These are phyloP conservation scores for barley (Hordeum vulgare) DNA, from an alignment of 176 grass and related monocot genomes.

Conservation along the genomic window DNA sequence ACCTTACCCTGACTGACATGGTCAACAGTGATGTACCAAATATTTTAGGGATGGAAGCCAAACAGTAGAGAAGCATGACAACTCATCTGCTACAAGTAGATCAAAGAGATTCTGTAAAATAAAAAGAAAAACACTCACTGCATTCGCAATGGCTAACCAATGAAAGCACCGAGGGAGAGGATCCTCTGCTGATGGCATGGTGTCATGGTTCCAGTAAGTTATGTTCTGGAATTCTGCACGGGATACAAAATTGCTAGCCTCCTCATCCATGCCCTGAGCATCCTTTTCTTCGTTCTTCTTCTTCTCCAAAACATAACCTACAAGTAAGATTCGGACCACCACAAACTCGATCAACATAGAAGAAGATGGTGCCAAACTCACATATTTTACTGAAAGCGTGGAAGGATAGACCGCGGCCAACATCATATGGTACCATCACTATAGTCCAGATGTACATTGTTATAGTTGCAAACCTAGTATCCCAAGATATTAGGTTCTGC, in stretches of 20 bases:
- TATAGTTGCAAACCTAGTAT: not conserved
- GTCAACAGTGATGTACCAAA: no score
- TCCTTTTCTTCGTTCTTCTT: slow-evolving; percentile 35
- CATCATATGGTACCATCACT: not conserved
- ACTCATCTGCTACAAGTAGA: not conserved
- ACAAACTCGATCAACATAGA: not conserved
- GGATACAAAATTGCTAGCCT: slow-evolving; percentile 53
- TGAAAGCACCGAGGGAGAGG: slow-evolving; percentile 72
- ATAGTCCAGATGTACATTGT: not conserved
- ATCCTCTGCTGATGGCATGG: slow-evolving; percentile 73
- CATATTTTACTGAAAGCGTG: slow-evolving; percentile 5
- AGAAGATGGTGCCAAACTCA: not conserved
- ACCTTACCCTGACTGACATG: no score
- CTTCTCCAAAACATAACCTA: slow-evolving; percentile 84
- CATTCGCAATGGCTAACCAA: slow-evolving; percentile 74
- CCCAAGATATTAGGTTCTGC: not conserved
- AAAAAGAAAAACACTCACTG: slow-evolving; percentile 40
- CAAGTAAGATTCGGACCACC: slow-evolving; percentile 5
- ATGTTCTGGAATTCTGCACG: slow-evolving; percentile 65
- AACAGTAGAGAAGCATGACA: no score
- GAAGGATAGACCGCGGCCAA: not conserved
- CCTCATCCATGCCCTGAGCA: slow-evolving; percentile 28
- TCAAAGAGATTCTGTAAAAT: not conserved
- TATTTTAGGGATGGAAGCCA: no score
- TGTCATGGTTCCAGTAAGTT: slow-evolving; percentile 96